Evolutionary conservation across 495 filamentous ascomycete genomes (phyloP).

Genomic region (Aspergillus egyptiacus): DNA sequence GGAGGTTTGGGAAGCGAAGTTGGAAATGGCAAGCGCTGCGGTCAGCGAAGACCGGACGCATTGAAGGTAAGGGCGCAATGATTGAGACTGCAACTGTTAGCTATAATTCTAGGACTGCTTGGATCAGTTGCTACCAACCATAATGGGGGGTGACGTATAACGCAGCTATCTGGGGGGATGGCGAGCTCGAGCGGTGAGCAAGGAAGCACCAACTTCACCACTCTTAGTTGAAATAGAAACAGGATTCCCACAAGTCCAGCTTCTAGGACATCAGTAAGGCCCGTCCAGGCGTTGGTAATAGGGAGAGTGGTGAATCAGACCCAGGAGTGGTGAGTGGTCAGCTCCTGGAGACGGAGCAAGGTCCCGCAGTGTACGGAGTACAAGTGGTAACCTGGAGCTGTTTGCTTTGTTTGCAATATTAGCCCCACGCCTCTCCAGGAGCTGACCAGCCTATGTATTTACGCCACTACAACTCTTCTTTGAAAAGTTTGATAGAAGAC

Average conservation of each 20-base stretch:
- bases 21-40: conserved; percentile 87
- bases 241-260: neutral
- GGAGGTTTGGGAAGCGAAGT: conserved; percentile 94
- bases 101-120: neutral
- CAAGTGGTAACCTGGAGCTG: conserved; percentile 24
- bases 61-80: conserved; percentile 93
- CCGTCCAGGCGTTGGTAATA: neutral
- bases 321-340: conserved; percentile 8
- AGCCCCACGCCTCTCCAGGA: conserved; percentile 32
- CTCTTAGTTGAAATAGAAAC: neutral
- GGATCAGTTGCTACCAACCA: conserved; percentile 12
- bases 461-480: conserved; percentile 21
- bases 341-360: conserved; percentile 17
- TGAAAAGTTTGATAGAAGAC: neutral
- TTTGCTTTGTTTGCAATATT: conserved; percentile 35
- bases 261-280: conserved; percentile 3
- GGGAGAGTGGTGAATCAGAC: neutral
- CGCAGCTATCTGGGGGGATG: conserved; percentile 6
- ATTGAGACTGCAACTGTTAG: conserved; percentile 70
- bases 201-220: conserved; percentile 3
- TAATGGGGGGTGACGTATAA: conserved; percentile 20
- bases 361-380: conserved; percentile 32
- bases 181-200: neutral
- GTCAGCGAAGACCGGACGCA: conserved; percentile 91
- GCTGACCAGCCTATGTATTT: conserved; percentile 27